Base-by-base conservation (phyloP, 2,329 filamentous ascomycete genomes). In the Tothia fuscella region DNA sequence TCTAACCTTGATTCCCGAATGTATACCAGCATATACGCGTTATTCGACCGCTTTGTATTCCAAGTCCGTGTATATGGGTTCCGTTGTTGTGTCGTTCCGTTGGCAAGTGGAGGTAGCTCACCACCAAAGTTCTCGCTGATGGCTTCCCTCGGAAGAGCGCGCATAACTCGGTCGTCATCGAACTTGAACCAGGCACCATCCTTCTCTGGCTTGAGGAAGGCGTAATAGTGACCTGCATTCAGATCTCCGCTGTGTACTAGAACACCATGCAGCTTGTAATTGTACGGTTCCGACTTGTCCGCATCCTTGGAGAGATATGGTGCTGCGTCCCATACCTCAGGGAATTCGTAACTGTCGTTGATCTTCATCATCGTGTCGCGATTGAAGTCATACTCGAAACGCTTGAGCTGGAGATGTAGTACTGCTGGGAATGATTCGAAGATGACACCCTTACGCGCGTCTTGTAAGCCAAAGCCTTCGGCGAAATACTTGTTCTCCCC, bases 301-400 rank as follows among this genome's bases (percentile, higher is more conserved):
- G 86, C 85, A 46, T 85, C 80, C 19, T 86, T 80, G 10, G 86
- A 82, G 16, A 98, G 75, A 57, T 91, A 98, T 0, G 87, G 87
- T 0, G 83, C 70, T 5, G 88, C 85, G 56, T 93, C 84, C 53
- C 87, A 86, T 43, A 75, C 65, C 46, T 93, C 84, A 1, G 85
- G 86, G 50, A 91, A 93, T 54, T 93, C 86, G 64, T 91, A 89
- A 44, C 85, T 78, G 53, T 93, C 86, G 54, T 93, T 93, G 58
- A 98, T 87, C 65, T 98, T 98, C 82, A 93, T 95, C 84, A 96
- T 95, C 49, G 86, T 87, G 56, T 96, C 89, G 52, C 85, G 78
- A 51, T 93, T 82, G 53, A 95, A 83, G 62, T 98, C 91, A 63
- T 98, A 98, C 59, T 98, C 87, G 60, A 98, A 98, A 40, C 91